Evolutionary conservation across 257 asterid species (phyloP), one percentile per base, ranked within the genome.

Genomic region (Solanum gandarillasii): DNA sequence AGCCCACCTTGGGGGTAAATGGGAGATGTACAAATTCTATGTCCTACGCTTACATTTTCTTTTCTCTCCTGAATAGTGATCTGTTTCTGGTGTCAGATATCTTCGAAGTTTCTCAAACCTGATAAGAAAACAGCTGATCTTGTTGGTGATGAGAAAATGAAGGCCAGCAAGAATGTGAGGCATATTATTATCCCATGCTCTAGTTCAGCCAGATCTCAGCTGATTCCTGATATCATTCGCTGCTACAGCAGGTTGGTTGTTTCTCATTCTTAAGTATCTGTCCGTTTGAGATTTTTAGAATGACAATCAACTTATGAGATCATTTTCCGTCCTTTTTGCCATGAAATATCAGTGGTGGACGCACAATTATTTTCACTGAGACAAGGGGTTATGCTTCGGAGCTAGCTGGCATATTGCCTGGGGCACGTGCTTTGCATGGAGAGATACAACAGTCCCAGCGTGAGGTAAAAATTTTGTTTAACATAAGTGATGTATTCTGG

Each of bases 381-480:
- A 97, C 96, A 25, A 97, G 95, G 93, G 98, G 73, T 87, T 91
- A 67, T 67, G 99, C 98, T 86, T 96, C 99, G 27, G 94, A 98
- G 81, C 98, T 97, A 88, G 93, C 99, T 90, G 97, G 98, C 52
- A 41, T 94, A 55, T 96, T 97, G 92, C 98, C 95, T 79, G 99
- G 98, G 73, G 96, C 99, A 75, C 96, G 98, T 84, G 98, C 99
- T 16, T 91, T 97, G 93, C 99, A 97, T 89, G 99, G 99, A 14
- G 99, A 97, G 90, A 97, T 97, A 87, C 99, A 97, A 43, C 99
- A 97, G 91, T 87, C 96, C 14, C 96, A 98, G 79, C 99, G 99
- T 85, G 99, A 97, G 97, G 99, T 95, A 89, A 88, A 79, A 0
- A 5, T 25, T 32, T 86, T 86, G 75, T 60, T 27, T 72, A 32